A percentile compares a stretch with the other conserved stretches of the same genome.
These are phyloP conservation scores for Melaleuca quinquenervia DNA, from an alignment of 345 rosid genomes.

Conservation along the genomic window DNA sequence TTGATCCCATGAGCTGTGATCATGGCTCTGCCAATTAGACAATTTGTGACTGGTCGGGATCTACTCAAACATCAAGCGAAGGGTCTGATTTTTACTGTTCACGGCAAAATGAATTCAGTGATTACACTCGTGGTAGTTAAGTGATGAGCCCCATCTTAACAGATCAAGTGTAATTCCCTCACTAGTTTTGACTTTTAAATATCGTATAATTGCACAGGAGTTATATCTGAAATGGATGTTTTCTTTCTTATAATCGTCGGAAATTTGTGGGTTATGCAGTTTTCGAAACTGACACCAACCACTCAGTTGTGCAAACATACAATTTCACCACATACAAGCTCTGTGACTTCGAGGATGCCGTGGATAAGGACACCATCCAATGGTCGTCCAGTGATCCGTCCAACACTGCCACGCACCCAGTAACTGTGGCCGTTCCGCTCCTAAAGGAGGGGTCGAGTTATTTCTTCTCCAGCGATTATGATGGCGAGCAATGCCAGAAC, in stretches of 20 bases:
- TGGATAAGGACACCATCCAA: conserved; percentile 36
- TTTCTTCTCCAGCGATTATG: conserved; percentile 80
- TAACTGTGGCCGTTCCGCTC: conserved; percentile 59
- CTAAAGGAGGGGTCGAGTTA: conserved; percentile 59
- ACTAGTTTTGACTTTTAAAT: not conserved
- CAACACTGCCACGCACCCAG: conserved; percentile 36
- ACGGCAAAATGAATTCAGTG: not conserved
- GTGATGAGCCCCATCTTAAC: not conserved
- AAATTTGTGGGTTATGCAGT: conserved; percentile 25
- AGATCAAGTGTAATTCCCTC: not conserved
- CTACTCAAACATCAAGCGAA: not conserved
- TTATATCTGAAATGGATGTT: not conserved
- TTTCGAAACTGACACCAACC: conserved; percentile 85
- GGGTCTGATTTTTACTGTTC: not conserved
- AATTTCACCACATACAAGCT: conserved; percentile 54
- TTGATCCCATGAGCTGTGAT: not conserved
- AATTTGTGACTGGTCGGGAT: not conserved
- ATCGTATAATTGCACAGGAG: not conserved
- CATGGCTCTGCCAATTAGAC: not conserved
- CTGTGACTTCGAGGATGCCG: conserved; percentile 52
- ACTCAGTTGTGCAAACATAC: conserved; percentile 81
- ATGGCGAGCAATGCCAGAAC: conserved; percentile 73
- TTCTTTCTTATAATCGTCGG: not conserved
- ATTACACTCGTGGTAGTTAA: not conserved
- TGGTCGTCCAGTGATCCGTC: conserved; percentile 82